Percentiles rank a stretch among this genome's conserved stretches.
Conservation (phyloP, 192 early-diverging fungal genomes). For the Coemansia sp. region DNA sequence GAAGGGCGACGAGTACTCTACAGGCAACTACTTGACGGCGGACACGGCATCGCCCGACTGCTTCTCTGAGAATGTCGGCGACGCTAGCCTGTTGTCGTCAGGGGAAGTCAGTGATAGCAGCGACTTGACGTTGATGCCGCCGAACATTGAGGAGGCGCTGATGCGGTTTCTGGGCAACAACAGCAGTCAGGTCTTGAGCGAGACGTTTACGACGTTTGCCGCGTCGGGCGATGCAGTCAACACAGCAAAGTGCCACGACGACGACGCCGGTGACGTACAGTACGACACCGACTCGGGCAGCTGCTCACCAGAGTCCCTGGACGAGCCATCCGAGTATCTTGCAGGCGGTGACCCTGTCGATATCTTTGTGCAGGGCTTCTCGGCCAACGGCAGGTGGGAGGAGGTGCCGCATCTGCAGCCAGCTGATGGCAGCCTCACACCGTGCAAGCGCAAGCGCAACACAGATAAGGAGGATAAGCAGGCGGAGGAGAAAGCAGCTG, state of each 20-base stretch:
- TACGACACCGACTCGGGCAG: slow-evolving; percentile 28
- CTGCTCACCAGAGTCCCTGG: slow-evolving; percentile 33
- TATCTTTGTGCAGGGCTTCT: slow-evolving; percentile 34
- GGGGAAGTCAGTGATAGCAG: not conserved
- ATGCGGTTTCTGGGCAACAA: slow-evolving; percentile 45
- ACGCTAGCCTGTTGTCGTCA: slow-evolving; percentile 19
- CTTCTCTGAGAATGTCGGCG: slow-evolving; percentile 17
- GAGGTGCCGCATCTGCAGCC: slow-evolving; percentile 11
- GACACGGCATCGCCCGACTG: slow-evolving; percentile 12
- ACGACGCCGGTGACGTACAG: slow-evolving; percentile 28
- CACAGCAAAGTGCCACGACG: slow-evolving; percentile 19
- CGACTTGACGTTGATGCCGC: slow-evolving; percentile 18
- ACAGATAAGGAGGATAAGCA: slow-evolving; percentile 35
- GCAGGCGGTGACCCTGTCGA: slow-evolving; percentile 33
- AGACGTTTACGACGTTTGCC: slow-evolving; percentile 49
- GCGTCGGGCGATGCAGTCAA: not conserved
- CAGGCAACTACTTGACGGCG: slow-evolving; percentile 32
- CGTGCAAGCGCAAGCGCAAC: slow-evolving; percentile 52
- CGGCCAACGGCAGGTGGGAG: slow-evolving; percentile 43
- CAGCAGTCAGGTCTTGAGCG: slow-evolving; percentile 40
- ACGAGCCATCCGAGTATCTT: slow-evolving; percentile 34
- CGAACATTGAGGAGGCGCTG: slow-evolving; percentile 46
- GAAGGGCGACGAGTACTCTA: slow-evolving; percentile 6
- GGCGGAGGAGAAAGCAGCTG: slow-evolving; percentile 15
- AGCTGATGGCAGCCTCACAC: slow-evolving; percentile 34